Percentiles rank a stretch among this genome's conserved stretches.
Evolutionary conservation across 106 monocot species (phyloP).

Genomic region (Platanthera zijinensis): DNA sequence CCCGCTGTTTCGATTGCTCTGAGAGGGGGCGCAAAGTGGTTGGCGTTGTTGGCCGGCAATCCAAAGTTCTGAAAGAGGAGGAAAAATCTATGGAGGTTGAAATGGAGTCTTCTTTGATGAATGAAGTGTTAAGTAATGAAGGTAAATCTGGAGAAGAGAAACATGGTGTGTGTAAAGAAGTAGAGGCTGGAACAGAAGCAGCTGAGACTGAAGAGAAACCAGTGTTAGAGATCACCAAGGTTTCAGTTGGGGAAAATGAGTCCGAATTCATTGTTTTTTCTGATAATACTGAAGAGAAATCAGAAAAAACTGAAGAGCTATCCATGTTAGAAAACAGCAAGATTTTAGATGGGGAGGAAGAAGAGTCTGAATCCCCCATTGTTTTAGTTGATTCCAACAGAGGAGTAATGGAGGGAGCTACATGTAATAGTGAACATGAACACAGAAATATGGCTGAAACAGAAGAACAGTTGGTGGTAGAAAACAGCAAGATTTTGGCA

Average conservation of each 20-base stretch:
- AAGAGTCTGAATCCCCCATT: background rate
- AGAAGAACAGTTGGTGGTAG: background rate
- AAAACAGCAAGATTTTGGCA: background rate
- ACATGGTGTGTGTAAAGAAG: background rate
- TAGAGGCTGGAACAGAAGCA: background rate
- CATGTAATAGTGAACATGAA: too few species aligned
- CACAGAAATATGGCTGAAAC: too few species aligned
- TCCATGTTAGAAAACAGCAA: background rate
- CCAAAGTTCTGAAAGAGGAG: conserved; percentile 9
- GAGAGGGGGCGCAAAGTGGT: conserved; percentile 67
- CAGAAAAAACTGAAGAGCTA: too few species aligned
- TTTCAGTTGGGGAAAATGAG: background rate
- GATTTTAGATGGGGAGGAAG: background rate
- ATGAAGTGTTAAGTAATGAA: background rate
- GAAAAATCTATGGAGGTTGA: background rate
- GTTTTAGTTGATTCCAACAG: background rate
- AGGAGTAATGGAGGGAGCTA: too few species aligned
- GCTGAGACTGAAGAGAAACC: background rate
- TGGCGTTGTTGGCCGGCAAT: conserved; percentile 30
- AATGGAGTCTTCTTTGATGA: background rate
- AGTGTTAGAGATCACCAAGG: background rate
- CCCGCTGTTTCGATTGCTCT: conserved; percentile 63
- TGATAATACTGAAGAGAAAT: conserved; percentile 10
- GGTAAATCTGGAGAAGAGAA: background rate
- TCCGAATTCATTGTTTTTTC: background rate